Evolutionary conservation across 306 rosid genomes (phyloP).

Genomic region (Quercus variabilis): DNA sequence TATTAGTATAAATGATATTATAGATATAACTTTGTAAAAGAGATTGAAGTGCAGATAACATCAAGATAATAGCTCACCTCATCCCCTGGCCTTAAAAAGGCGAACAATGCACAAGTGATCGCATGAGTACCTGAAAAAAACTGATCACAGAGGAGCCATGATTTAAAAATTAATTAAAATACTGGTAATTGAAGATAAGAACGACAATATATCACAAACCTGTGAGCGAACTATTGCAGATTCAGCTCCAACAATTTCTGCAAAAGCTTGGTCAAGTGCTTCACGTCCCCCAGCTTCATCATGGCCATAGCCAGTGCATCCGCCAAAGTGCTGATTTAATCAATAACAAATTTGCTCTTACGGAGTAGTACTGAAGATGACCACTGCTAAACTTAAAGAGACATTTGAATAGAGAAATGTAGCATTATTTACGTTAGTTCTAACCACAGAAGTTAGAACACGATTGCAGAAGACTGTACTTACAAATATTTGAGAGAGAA

Average conservation of each 20-base stretch:
- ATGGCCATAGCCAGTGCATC: conserved; percentile 96
- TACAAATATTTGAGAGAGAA: not conserved
- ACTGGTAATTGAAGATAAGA: not conserved
- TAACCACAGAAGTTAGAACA: not conserved
- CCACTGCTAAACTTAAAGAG: not conserved
- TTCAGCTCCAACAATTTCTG: conserved; percentile 91
- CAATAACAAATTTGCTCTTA: not conserved
- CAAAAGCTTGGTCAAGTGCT: conserved; percentile 88
- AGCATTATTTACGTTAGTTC: not conserved
- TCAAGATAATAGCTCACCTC: conserved; percentile 57
- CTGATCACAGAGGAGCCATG: conserved; percentile 40
- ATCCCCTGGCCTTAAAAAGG: conserved; percentile 84
- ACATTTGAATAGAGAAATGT: not conserved
- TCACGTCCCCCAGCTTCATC: conserved; percentile 98
- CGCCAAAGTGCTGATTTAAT: conserved; percentile 73
- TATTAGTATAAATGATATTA: conserved; percentile 44
- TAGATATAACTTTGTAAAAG: conserved; percentile 8
- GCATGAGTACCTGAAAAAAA: conserved; percentile 99
- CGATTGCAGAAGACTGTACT: not conserved
- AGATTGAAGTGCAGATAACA: conserved; percentile 15
- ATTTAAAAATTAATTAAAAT: not conserved
- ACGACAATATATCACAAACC: conserved; percentile 35
- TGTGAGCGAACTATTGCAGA: conserved; percentile 92
- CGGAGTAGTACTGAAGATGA: not conserved
- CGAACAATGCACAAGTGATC: conserved; percentile 82